Percentiles rank a stretch among this genome's conserved stretches.
These are phyloP conservation scores for Basidiobolus meristosporus DNA, from an alignment of 371 early-diverging fungal species.

Conservation along the genomic window DNA sequence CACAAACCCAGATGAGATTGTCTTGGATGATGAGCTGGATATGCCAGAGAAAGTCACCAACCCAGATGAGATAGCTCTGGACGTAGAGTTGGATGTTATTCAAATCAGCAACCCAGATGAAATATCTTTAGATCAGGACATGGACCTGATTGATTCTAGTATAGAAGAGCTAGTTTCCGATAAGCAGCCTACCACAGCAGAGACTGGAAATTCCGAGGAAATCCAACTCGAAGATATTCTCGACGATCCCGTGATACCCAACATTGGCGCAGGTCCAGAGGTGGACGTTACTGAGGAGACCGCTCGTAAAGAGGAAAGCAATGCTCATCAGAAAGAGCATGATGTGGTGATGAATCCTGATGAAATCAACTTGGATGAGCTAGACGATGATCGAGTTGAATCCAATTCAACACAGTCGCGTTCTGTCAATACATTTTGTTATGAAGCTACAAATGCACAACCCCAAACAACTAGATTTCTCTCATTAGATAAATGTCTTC, in stretches of 20 bases:
- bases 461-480: slow-evolving; percentile 24
- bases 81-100: background rate
- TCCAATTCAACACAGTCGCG: background rate
- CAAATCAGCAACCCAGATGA: background rate
- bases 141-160: too few relatives aligned
- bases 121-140: too few relatives aligned
- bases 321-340: too few relatives aligned
- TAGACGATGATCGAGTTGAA: slow-evolving; percentile 13
- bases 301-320: too few relatives aligned
- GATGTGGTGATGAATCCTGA: slow-evolving; percentile 9
- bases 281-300: background rate
- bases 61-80: background rate
- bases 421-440: background rate
- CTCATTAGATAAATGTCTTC: slow-evolving; percentile 47
- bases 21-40: slow-evolving; percentile 9
- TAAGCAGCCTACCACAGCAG: too few relatives aligned
- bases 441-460: background rate
- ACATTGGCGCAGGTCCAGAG: background rate
- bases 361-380: slow-evolving; percentile 17
- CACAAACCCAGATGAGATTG: slow-evolving; percentile 41
- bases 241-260: background rate
- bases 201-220: too few relatives aligned
- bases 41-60: background rate
- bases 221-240: background rate
- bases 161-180: too few relatives aligned